phyloP scores from a whole-genome alignment of 2,329 filamentous ascomycete species.

The Nemania sp. region DNA sequence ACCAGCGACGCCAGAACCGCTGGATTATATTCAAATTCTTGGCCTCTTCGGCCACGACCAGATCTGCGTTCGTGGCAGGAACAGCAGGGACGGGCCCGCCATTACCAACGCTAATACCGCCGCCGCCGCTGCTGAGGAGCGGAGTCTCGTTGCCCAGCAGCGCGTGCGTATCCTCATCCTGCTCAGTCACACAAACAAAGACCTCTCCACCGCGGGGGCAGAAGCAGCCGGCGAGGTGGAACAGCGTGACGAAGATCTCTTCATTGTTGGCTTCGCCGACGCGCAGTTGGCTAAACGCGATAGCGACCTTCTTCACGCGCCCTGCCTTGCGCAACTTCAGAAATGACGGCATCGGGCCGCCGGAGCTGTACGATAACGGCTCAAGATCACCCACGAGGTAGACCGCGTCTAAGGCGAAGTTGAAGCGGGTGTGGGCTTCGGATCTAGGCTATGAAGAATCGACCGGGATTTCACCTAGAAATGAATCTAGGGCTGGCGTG shows the following conservation, averaged over 20 bases:
- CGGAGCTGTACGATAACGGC: constrained; percentile 51
- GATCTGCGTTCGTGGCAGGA: no score
- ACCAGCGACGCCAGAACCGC: constrained; percentile 53
- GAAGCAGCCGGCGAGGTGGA: constrained; percentile 53
- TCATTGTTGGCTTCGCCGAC: constrained; percentile 48
- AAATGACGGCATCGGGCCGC: constrained; percentile 54
- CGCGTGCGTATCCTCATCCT: constrained; percentile 41
- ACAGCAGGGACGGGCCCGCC: no score
- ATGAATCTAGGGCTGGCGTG: no score
- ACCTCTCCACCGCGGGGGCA: constrained; percentile 36
- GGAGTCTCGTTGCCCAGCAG: constrained; percentile 33
- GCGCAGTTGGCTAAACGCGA: constrained; percentile 49
- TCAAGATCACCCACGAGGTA: constrained; percentile 53
- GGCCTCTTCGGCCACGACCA: no score
- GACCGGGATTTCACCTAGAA: no score
- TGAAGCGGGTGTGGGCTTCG: constrained; percentile 53
- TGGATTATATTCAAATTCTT: constrained; percentile 50
- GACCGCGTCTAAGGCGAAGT: constrained; percentile 51
- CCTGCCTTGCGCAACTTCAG: constrained; percentile 43
- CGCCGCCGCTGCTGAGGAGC: no score
- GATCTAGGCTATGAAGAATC: no score
- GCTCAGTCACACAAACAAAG: constrained; percentile 46
- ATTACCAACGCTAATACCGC: no score
- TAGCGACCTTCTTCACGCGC: constrained; percentile 49
- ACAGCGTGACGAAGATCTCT: constrained; percentile 52